These are phyloP conservation scores for Fonsecaea pugnacius DNA, from an alignment of 2,329 filamentous ascomycete species.

Conservation along the genomic window DNA sequence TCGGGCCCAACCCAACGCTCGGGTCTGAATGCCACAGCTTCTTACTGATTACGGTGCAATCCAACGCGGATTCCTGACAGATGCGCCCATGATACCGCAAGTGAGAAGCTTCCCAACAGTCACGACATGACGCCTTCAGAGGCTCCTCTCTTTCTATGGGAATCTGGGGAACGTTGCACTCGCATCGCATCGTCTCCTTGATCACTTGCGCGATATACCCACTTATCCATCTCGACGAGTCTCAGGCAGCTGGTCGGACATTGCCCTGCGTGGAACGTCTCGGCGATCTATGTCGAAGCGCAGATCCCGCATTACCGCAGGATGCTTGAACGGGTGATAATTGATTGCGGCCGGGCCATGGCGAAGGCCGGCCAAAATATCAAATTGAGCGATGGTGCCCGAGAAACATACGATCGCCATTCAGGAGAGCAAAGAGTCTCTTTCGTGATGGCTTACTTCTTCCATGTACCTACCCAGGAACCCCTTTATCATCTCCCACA, in stretches of 20 bases:
- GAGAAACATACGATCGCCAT: slow-evolving; percentile 16
- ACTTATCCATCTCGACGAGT: not conserved
- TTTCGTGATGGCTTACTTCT: too few relatives aligned
- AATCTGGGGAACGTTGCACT: slow-evolving; percentile 47
- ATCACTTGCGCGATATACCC: slow-evolving; percentile 63
- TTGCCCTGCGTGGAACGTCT: slow-evolving; percentile 10
- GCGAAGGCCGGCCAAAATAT: slow-evolving; percentile 79
- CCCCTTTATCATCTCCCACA: too few relatives aligned
- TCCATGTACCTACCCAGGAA: too few relatives aligned
- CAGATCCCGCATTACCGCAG: slow-evolving; percentile 38
- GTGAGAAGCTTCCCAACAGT: slow-evolving; percentile 41
- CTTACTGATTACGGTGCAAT: slow-evolving; percentile 31
- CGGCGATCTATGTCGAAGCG: slow-evolving; percentile 18
- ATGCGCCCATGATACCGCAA: slow-evolving; percentile 21
- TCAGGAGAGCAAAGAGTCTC: too few relatives aligned
- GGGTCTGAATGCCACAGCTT: slow-evolving; percentile 32
- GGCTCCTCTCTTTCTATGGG: slow-evolving; percentile 38
- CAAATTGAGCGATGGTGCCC: slow-evolving; percentile 64
- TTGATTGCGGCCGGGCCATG: slow-evolving; percentile 70
- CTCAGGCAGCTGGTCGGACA: slow-evolving; percentile 1
- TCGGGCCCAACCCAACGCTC: slow-evolving; percentile 45
- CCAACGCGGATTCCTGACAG: slow-evolving; percentile 1
- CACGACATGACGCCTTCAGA: slow-evolving; percentile 53
- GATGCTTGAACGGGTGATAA: slow-evolving; percentile 72
- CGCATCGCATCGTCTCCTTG: slow-evolving; percentile 54